phyloP scores from a whole-genome alignment of 2,329 filamentous ascomycete genomes.

The Paraphoma chrysanthemicola region DNA sequence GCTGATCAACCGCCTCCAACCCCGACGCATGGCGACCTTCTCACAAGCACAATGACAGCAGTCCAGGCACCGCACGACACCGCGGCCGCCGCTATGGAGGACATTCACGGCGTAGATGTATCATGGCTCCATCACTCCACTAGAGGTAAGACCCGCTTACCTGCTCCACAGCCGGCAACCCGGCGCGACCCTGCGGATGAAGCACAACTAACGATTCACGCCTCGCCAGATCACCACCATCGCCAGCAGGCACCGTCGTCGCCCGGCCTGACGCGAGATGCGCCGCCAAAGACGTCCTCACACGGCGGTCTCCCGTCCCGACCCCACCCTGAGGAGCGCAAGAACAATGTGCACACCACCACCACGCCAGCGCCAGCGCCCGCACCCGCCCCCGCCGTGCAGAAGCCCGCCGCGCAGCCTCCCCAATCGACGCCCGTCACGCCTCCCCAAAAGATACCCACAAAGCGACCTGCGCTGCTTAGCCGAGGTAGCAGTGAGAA shows the following conservation, averaged over 20 bases:
- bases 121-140: conserved; percentile 88
- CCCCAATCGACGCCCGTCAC: conserved; percentile 26
- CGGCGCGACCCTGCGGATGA: conserved; percentile 18
- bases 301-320: conserved; percentile 36
- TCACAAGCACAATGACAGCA: conserved; percentile 31
- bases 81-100: conserved; percentile 67
- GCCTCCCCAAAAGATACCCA: conserved; percentile 34
- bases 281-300: conserved; percentile 44
- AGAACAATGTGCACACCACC: neutral
- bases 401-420: conserved; percentile 30
- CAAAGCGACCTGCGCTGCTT: conserved; percentile 52
- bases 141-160: conserved; percentile 69
- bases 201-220: conserved; percentile 24
- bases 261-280: conserved; percentile 42
- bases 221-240: conserved; percentile 42
- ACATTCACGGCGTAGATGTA: conserved; percentile 82
- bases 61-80: conserved; percentile 25
- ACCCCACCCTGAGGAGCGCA: conserved; percentile 21
- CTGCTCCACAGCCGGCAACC: conserved; percentile 28
- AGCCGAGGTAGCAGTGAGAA: conserved; percentile 51
- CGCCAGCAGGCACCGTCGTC: conserved; percentile 46
- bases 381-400: conserved; percentile 12
- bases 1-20: conserved; percentile 7
- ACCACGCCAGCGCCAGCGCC: neutral
- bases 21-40: conserved; percentile 33